Evolutionary conservation across 108 stramenopile genomes (phyloP), one percentile per base, ranked within the genome.

Genomic region (Nitzschia putrida): DNA sequence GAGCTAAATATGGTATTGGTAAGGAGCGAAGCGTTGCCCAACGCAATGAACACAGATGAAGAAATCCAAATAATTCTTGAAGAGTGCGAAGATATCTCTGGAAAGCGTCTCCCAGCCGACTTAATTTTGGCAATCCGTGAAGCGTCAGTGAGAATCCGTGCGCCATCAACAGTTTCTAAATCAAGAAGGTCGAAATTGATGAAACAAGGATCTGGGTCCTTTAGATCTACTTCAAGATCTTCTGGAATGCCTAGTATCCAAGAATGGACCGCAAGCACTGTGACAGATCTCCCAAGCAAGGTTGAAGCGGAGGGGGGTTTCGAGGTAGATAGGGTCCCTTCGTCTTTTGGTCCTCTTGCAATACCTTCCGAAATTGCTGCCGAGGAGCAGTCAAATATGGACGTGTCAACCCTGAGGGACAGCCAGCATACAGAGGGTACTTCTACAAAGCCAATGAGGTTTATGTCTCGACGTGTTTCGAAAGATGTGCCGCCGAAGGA

Each of bases 171-270:
- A 2, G 34, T 55, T 23, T 57, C 68, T 4, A 47, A 51, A 16
- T 69, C 68, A 69, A 40, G 53, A 25, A 23, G 68, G 24, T 24
- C 66, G 1, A 47, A 51, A 16, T 20, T 69, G 12, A 69, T 23
- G 12, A 47, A 23, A 21, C 68, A 69, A 57, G 43, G 56, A 25
- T 69, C 68, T 10, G 68, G 25, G 0, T 67, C 66, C 21, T 44
- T 57, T 29, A 16, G 68, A 34, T 69, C 68, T 10, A 44, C 56
- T 9, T 69, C 68, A 3, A 47, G 68, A 22, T 69, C 68, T 1
- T 69, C 68, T 14, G 68, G 56, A 56, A 69, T 69, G 68, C 68
- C 68, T 14, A 69, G 68, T 29, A 69, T 69, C 38, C 40, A 42
- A 53, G 66, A 66, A 25, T 51, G 64, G 64, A 42, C 49, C n/a